phyloP scores from a whole-genome alignment of 176 grass and related monocot species.

The Juncus inflexus region DNA sequence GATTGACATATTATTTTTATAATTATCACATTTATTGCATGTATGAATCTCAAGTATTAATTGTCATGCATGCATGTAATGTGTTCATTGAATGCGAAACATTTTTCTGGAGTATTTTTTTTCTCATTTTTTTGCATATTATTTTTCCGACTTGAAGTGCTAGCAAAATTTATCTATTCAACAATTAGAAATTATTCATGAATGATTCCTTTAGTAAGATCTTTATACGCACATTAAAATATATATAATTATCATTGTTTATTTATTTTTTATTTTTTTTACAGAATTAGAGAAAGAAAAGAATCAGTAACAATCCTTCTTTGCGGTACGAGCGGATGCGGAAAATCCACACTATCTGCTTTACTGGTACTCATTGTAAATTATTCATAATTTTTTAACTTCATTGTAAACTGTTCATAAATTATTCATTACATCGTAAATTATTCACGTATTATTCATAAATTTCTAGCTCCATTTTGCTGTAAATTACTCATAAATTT shows the following conservation, averaged over 20 bases:
- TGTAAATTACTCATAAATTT: not conserved
- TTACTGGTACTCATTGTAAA: conserved; percentile 55
- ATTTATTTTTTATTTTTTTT: conserved; percentile 8
- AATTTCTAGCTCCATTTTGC: not conserved
- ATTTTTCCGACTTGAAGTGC: too few species aligned
- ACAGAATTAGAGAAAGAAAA: conserved; percentile 91
- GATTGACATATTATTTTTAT: too few species aligned
- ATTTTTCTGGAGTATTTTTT: not conserved
- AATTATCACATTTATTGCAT: too few species aligned
- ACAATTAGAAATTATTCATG: too few species aligned
- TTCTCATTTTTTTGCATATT: not conserved
- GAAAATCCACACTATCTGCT: conserved; percentile 90
- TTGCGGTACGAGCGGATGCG: conserved; percentile 93
- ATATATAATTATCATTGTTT: conserved; percentile 13
- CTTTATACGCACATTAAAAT: not conserved
- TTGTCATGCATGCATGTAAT: not conserved
- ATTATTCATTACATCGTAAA: not conserved
- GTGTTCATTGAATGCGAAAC: not conserved
- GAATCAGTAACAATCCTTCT: conserved; percentile 90
- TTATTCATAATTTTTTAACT: not conserved
- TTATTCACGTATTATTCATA: too few species aligned
- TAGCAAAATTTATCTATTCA: too few species aligned
- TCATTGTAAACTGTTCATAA: not conserved
- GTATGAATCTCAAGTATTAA: not conserved
- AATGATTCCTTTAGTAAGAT: not conserved